Base-by-base conservation (phyloP, 805 yeast genomes). In the Debaryomyces tyrocola region DNA sequence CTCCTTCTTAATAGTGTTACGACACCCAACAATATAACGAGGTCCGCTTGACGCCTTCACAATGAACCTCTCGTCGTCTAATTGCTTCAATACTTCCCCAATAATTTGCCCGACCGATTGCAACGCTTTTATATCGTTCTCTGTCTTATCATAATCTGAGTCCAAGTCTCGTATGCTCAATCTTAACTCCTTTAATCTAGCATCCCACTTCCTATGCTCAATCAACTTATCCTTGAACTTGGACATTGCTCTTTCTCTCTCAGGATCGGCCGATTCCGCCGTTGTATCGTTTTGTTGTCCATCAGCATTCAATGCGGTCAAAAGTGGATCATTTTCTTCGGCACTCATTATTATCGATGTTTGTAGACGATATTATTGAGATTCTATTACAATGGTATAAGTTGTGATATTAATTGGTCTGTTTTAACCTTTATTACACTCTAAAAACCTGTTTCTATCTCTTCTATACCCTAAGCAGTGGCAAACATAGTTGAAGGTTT, bases 1-100 rank as follows among this genome's bases (percentile, higher is more conserved):
- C 38, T 84, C 87, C 59, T 88, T 84, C 63, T 87, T 88, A 63
- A 94, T 89, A 29, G 96, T 87, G 66, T 90, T 90, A 62, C 99
- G 83, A 67, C 96, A 94, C 37, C 98, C 98, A 42, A 94, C 99
- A 56, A 94, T 94, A 66, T 94, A 94, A 61, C 99, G 81, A 37
- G 99, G 99, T 4, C 99, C 99, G 38, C 94, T 86, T 11, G 96
- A 87, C 1, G 98, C 97, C 73, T 92, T 92, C 42, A 94, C 98
- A 54, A 92, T 92, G 65, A 84, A 94, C 58, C 96, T 78, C 64
- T 94, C 99, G 43, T 89, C 96, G 52, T 92, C 96, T 59, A 94
- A 76, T 66, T 90, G 97, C 67, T 94, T 94, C 72, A 94, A 80
- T 24, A 94, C 96, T 68, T 94, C 99, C 47, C 99, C 99, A 55